phyloP scores from a whole-genome alignment of 2,329 filamentous ascomycete species.

The Neonectria coccinea region DNA sequence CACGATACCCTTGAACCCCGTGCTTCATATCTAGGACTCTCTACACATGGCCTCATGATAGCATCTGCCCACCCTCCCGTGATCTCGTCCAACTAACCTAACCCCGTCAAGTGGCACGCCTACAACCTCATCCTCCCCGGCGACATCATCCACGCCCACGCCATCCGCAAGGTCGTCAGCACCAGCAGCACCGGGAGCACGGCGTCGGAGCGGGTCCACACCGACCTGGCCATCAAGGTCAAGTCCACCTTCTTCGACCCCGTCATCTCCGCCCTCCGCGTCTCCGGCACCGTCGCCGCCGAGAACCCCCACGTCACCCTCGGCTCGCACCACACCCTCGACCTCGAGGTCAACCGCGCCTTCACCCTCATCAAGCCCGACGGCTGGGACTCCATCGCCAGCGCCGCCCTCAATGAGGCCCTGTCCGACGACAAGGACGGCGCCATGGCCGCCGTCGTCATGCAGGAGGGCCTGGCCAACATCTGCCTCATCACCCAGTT shows the following conservation, averaged over 20 bases:
- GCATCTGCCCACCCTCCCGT: background rate
- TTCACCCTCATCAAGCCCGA: constrained; percentile 88
- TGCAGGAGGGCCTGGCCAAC: constrained; percentile 89
- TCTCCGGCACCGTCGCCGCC: constrained; percentile 64
- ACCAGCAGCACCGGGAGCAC: constrained; percentile 62
- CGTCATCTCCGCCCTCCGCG: constrained; percentile 64
- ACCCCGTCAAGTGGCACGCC: constrained; percentile 63
- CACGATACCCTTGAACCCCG: background rate
- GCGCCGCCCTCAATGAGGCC: constrained; percentile 81
- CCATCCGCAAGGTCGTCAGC: constrained; percentile 66
- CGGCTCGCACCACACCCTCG: constrained; percentile 72
- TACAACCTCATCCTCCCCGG: constrained; percentile 69
- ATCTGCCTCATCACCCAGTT: constrained; percentile 86
- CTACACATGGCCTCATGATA: background rate
- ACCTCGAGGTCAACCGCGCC: constrained; percentile 87
- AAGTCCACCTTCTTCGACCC: constrained; percentile 70
- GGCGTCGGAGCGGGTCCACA: constrained; percentile 66
- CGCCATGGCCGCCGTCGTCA: constrained; percentile 88
- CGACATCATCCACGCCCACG: constrained; percentile 66
- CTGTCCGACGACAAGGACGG: constrained; percentile 83
- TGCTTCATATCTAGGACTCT: background rate
- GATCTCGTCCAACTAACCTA: constrained; percentile 35
- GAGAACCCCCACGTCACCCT: constrained; percentile 66
- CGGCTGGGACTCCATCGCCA: constrained; percentile 90
- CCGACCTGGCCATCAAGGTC: constrained; percentile 68